phyloP scores from a whole-genome alignment of 306 rosid species.

The Rosa multiflora region DNA sequence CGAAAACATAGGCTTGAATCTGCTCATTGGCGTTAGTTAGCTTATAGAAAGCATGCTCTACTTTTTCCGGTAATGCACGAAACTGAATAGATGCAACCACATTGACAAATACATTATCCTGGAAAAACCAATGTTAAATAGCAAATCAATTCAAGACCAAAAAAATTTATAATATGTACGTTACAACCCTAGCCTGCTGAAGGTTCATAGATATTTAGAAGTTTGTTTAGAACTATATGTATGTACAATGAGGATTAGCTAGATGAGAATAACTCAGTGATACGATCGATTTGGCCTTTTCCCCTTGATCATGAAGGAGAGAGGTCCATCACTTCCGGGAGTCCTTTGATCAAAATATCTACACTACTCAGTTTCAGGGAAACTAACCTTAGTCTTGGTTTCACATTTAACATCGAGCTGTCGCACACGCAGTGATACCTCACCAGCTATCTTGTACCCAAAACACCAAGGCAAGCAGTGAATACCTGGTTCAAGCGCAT shows the following conservation, averaged over 20 bases:
- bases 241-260: too few species aligned
- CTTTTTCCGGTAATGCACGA: conserved; percentile 54
- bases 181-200: too few species aligned
- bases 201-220: too few species aligned
- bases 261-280: too few species aligned
- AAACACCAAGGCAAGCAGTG: conserved; percentile 76
- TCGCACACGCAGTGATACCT: conserved; percentile 55
- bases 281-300: too few species aligned
- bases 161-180: too few species aligned
- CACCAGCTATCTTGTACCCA: conserved; percentile 55
- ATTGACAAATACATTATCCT: conserved; percentile 75
- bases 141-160: too few species aligned
- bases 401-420: conserved; percentile 71
- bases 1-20: conserved; percentile 77
- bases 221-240: too few species aligned
- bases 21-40: conserved; percentile 65
- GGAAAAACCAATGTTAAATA: conserved; percentile 6
- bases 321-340: too few species aligned
- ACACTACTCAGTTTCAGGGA: too few species aligned
- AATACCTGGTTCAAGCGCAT: conserved; percentile 56
- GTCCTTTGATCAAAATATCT: too few species aligned
- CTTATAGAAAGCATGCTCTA: conserved; percentile 67
- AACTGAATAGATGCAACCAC: conserved; percentile 72
- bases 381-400: conserved; percentile 61
- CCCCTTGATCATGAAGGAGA: too few species aligned